Percentiles rank a stretch among this genome's conserved stretches.
phyloP scores from a whole-genome alignment of 1,284 basidiomycete genomes.

The Apiotrichum sp. region DNA sequence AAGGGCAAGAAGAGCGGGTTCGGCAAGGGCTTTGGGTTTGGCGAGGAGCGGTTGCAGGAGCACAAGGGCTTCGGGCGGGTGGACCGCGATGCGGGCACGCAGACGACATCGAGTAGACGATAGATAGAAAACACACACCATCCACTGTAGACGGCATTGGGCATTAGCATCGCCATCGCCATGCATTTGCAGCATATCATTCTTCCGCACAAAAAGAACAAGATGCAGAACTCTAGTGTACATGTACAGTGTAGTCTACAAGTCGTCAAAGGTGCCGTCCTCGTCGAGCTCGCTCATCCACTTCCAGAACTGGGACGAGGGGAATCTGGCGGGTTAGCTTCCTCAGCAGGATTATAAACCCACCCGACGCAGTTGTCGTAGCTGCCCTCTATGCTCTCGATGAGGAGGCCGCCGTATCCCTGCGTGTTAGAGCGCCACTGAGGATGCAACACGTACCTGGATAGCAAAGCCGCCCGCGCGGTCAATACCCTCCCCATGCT shows the following conservation, averaged over 20 bases:
- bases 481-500: conserved; percentile 81
- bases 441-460: conserved; percentile 55
- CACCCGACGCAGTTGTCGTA: conserved; percentile 83
- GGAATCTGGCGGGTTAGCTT: conserved; percentile 28
- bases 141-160: neutral
- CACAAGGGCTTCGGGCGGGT: conserved; percentile 8
- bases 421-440: conserved; percentile 32
- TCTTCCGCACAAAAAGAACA: neutral
- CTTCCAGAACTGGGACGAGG: conserved; percentile 42
- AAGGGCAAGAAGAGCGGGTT: conserved; percentile 46
- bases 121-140: neutral
- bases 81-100: neutral
- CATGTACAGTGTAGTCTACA: conserved; percentile 18
- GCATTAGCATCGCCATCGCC: neutral
- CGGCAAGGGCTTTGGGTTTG: conserved; percentile 49
- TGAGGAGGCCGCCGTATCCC: conserved; percentile 72
- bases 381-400: conserved; percentile 82
- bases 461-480: conserved; percentile 92
- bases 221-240: conserved; percentile 3
- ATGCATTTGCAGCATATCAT: neutral
- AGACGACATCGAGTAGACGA: neutral
- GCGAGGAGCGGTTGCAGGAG: conserved; percentile 19
- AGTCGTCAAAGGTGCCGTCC: conserved; percentile 42
- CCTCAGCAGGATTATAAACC: neutral
- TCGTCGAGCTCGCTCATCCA: conserved; percentile 44